Conservation (phyloP, 495 filamentous ascomycete genomes). For the Daldinia concentrica region DNA sequence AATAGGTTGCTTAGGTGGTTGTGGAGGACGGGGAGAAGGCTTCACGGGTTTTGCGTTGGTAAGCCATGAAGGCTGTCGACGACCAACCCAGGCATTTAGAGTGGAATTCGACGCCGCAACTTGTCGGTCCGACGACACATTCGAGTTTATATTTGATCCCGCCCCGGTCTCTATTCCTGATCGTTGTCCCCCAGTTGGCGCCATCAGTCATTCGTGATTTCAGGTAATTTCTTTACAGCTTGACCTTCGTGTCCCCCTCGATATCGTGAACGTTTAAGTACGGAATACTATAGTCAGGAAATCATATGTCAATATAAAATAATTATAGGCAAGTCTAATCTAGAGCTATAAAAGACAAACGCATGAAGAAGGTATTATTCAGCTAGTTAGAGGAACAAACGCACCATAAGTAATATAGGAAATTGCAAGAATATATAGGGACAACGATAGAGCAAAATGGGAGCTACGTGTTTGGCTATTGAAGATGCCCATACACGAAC, state of each 20-base stretch:
- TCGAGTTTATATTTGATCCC: conserved; percentile 13
- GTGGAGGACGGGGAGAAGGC: conserved; percentile 51
- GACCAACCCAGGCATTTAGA: conserved; percentile 70
- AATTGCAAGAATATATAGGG: not conserved
- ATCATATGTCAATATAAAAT: conserved; percentile 25
- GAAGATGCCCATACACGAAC: not conserved
- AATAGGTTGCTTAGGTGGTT: conserved; percentile 29
- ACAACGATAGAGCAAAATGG: not conserved
- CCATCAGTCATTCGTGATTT: conserved; percentile 33
- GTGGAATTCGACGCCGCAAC: conserved; percentile 76
- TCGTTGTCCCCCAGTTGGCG: conserved; percentile 32
- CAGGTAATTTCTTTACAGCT: conserved; percentile 11
- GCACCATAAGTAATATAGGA: conserved; percentile 34
- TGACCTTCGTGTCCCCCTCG: conserved; percentile 29
- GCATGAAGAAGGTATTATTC: not conserved
- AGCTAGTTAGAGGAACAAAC: conserved; percentile 13
- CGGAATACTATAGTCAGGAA: conserved; percentile 21
- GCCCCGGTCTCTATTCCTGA: not conserved
- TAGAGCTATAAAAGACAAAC: conserved; percentile 3
- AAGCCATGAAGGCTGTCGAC: conserved; percentile 76
- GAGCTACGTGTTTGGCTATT: not conserved
- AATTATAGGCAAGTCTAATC: conserved; percentile 10
- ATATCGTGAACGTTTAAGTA: conserved; percentile 21
- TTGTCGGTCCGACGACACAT: conserved; percentile 48
- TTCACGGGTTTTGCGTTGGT: conserved; percentile 49